Base-by-base conservation (phyloP, 1,284 basidiomycete genomes). In the Coriolopsis trogii region DNA sequence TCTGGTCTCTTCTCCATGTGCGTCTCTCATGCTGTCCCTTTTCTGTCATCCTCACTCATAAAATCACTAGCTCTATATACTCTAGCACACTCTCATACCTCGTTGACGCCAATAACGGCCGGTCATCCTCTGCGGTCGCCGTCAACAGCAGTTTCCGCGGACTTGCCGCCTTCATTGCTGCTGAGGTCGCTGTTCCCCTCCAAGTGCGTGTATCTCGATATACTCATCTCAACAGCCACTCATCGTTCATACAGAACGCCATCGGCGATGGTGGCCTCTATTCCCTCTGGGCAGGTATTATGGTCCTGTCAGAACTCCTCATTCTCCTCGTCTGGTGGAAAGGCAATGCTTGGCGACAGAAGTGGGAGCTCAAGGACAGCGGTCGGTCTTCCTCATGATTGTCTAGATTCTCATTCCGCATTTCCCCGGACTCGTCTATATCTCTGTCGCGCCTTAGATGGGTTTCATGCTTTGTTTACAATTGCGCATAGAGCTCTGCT, bases 211-310 rank as follows among this genome's bases (percentile, higher is more conserved):
- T 13, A 6, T 20, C 24, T 21, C 7, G 12, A 4, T 13, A 4
- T 12, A 24, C 10, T 7, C 30, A 20, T 18, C 21, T 2, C 15
- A 15, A 13, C 3, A 16, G 26, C n/a, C 29, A 9, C 18, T 40
- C 15, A 42, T 45, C 21, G 31, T 38, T 20, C 33, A 18, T 46
- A 12, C 55, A 82, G 70, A 70, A 78, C 46, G 67, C 73, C 0
- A 75, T 85, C 33, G 84, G 84, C 0, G 84, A 87, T 50, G 91
- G 89, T 7, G 89, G 89, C 61, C 71, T 88, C 44, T 93, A 91
- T 64, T 85, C 87, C 0, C 72, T 90, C 2, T 89, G 90, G 77
- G 79, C 83, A 0, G 82, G 79, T 0, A 53, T 91, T 0, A 63
- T 91, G 61, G 56, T 78, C 0, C 45, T 85, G n/a, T 74, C 72